Conservation (phyloP, 2,329 filamentous ascomycete species). For the Alternaria alternata region DNA sequence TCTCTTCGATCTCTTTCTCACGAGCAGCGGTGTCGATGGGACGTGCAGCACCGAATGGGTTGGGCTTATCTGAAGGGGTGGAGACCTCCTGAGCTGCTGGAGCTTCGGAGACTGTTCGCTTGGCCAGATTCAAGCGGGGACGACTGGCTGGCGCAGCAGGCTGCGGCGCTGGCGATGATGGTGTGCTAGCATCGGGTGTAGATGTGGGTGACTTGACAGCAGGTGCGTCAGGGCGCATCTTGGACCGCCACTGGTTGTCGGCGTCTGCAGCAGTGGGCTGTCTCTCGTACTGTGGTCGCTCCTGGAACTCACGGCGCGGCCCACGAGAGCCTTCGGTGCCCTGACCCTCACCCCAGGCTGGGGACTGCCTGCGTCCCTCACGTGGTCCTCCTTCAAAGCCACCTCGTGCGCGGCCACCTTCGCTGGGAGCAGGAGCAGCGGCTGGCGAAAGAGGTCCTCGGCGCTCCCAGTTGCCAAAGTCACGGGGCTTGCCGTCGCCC, state of each 20-base stretch:
- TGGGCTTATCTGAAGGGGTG: conserved; percentile 74
- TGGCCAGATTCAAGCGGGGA: conserved; percentile 85
- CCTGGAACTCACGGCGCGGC: conserved; percentile 75
- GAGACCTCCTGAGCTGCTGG: conserved; percentile 56
- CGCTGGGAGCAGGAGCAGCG: conserved; percentile 58
- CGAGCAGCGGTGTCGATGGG: conserved; percentile 92
- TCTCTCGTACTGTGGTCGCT: conserved; percentile 69
- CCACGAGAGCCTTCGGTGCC: conserved; percentile 81
- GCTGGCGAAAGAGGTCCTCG: conserved; percentile 86
- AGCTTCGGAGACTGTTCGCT: conserved; percentile 87
- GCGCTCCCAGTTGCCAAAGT: conserved; percentile 92
- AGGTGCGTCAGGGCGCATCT: conserved; percentile 83
- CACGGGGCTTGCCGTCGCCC: conserved; percentile 77
- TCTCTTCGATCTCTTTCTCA: conserved; percentile 91
- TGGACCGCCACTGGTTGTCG: conserved; percentile 90
- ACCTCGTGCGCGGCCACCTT: conserved; percentile 67
- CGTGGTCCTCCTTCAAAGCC: conserved; percentile 54
- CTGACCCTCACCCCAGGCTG: conserved; percentile 75
- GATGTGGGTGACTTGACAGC: conserved; percentile 68
- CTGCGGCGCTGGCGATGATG: conserved; percentile 74
- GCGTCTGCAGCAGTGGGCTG: conserved; percentile 86
- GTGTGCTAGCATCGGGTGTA: conserved; percentile 77
- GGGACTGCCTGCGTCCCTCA: conserved; percentile 62
- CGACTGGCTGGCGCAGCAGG: conserved; percentile 69
- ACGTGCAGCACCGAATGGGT: conserved; percentile 89